These are phyloP conservation scores for Xylaria sp. DNA, from an alignment of 2,329 filamentous ascomycete species.

Conservation along the genomic window DNA sequence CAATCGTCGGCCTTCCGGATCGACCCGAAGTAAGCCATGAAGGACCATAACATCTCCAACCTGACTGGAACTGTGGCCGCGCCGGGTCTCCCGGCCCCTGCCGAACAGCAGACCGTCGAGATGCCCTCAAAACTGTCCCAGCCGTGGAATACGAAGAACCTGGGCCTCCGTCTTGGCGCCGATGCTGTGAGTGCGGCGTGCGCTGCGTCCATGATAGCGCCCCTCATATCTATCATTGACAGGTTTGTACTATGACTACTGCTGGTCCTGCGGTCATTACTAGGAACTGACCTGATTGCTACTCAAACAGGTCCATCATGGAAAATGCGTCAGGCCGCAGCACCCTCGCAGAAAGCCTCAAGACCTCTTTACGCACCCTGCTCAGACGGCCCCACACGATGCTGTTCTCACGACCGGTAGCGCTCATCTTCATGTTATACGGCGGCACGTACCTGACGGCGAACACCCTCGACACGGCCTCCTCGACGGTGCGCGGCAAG, in stretches of 20 bases:
- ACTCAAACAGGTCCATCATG: slow-evolving; percentile 72
- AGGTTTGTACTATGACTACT: slow-evolving; percentile 62
- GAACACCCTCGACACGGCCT: slow-evolving; percentile 84
- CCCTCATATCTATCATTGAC: slow-evolving; percentile 88
- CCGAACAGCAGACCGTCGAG: slow-evolving; percentile 36
- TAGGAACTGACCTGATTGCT: slow-evolving; percentile 10
- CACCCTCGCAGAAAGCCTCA: slow-evolving; percentile 69
- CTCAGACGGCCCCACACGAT: slow-evolving; percentile 69
- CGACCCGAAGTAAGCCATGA: slow-evolving; percentile 35
- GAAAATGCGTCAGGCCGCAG: slow-evolving; percentile 80
- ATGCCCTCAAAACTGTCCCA: slow-evolving; percentile 41
- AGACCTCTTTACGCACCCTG: slow-evolving; percentile 66
- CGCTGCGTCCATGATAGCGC: slow-evolving; percentile 81
- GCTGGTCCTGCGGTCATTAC: neutral
- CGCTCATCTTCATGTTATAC: slow-evolving; percentile 79
- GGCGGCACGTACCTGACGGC: slow-evolving; percentile 90
- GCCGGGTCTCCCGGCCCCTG: slow-evolving; percentile 11
- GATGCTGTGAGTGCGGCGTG: slow-evolving; percentile 76
- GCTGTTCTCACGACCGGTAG: slow-evolving; percentile 73
- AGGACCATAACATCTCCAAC: slow-evolving; percentile 33
- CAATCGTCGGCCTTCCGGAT: slow-evolving; percentile 6
- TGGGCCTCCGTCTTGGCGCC: slow-evolving; percentile 72
- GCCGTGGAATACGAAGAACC: slow-evolving; percentile 79
- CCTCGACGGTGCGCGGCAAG: slow-evolving; percentile 70
- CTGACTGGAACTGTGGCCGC: slow-evolving; percentile 28